These are phyloP conservation scores for Naganishia vishniacii DNA, from an alignment of 768 basidiomycete genomes.

Conservation along the genomic window DNA sequence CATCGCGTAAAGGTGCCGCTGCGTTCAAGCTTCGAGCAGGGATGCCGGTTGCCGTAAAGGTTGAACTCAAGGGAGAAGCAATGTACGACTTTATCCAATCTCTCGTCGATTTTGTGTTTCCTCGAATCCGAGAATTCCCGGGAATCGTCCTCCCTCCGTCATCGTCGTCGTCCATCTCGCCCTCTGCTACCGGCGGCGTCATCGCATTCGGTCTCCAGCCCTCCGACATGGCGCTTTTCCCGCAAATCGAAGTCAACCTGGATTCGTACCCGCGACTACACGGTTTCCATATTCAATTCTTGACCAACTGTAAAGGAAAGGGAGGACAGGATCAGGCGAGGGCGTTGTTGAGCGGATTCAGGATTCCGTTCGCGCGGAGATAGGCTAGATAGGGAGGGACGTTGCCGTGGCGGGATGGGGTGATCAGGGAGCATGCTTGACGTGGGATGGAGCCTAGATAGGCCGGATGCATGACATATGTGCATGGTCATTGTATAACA, in stretches of 20 bases:
- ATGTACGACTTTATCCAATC: conserved; percentile 93
- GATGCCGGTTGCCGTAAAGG: conserved; percentile 77
- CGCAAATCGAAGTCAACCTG: conserved; percentile 88
- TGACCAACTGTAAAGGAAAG: conserved; percentile 79
- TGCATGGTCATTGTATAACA: too few relatives aligned
- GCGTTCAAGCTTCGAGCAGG: conserved; percentile 77
- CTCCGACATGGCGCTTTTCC: conserved; percentile 80
- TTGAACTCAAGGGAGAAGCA: conserved; percentile 77
- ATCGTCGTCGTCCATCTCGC: conserved; percentile 60
- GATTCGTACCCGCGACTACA: conserved; percentile 78
- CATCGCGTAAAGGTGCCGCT: conserved; percentile 56
- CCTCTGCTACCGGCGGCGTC: conserved; percentile 75
- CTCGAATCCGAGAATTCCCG: conserved; percentile 80
- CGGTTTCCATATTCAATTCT: conserved; percentile 91
- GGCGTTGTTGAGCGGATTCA: conserved; percentile 80
- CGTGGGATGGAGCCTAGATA: too few relatives aligned
- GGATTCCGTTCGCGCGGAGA: conserved; percentile 70
- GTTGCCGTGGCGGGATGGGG: too few relatives aligned
- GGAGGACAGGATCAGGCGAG: conserved; percentile 86
- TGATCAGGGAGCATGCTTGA: too few relatives aligned
- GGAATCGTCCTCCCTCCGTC: conserved; percentile 75
- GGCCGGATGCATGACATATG: too few relatives aligned
- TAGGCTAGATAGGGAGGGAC: not conserved
- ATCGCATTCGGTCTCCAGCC: conserved; percentile 83
- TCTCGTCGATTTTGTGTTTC: conserved; percentile 90